These are phyloP conservation scores for Mrakia blollopis DNA, from an alignment of 768 basidiomycete species.

Conservation along the genomic window DNA sequence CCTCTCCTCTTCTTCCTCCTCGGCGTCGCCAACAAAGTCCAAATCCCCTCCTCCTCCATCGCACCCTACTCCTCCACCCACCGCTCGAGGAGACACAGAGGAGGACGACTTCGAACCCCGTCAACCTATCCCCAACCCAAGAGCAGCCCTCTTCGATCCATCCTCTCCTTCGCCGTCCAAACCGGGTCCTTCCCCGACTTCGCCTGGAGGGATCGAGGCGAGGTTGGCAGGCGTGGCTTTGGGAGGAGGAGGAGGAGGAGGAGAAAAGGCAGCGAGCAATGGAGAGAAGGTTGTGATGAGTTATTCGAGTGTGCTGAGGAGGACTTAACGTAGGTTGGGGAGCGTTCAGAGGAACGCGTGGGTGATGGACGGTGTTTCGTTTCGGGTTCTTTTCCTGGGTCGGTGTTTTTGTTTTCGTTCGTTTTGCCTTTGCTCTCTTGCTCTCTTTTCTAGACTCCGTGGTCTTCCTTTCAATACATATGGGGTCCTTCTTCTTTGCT, in stretches of 20 bases:
- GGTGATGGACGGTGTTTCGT: no score
- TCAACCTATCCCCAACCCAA: conserved; percentile 3
- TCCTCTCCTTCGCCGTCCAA: neutral
- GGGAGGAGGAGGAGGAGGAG: neutral
- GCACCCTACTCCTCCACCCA: neutral
- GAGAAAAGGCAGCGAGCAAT: no score
- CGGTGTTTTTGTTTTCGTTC: no score
- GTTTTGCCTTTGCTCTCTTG: no score
- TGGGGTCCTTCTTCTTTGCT: no score
- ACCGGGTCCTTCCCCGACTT: no score
- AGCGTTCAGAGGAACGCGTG: no score
- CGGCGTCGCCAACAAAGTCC: neutral
- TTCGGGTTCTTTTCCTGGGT: no score
- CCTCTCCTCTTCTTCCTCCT: neutral
- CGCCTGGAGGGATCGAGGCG: neutral
- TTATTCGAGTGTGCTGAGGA: conserved; percentile 21
- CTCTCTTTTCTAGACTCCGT: no score
- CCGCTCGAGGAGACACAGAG: neutral
- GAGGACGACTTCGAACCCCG: conserved; percentile 30
- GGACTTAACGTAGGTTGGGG: no score
- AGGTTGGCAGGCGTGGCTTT: neutral
- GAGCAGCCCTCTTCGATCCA: conserved; percentile 23
- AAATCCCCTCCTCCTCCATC: neutral
- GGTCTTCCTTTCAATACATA: no score
- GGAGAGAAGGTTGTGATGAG: neutral